phyloP scores from a whole-genome alignment of 768 basidiomycete species.

The Cyclocybe cylindracea region DNA sequence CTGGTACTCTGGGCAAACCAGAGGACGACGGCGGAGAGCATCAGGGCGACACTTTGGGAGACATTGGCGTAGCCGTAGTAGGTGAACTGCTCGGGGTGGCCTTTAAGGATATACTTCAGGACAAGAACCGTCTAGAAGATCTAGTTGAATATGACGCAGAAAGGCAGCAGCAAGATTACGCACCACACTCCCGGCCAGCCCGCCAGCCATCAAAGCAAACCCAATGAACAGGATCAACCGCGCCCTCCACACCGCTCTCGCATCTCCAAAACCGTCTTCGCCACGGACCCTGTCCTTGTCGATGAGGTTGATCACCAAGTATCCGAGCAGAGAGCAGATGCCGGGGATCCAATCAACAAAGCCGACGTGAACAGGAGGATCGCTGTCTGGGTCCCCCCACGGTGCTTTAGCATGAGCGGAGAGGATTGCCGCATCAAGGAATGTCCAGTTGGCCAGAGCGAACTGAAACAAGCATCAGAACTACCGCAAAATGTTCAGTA shows the following conservation, averaged over 20 bases:
- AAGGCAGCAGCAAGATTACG: conserved; percentile 32
- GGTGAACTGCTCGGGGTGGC: conserved; percentile 71
- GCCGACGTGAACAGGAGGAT: conserved; percentile 68
- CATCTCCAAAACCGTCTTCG: conserved; percentile 79
- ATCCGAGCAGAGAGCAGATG: conserved; percentile 88
- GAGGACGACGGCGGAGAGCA: conserved; percentile 83
- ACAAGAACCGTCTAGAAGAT: conserved; percentile 76
- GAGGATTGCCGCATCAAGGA: conserved; percentile 90
- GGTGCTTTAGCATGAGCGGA: conserved; percentile 85
- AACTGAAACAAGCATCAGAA: conserved; percentile 55
- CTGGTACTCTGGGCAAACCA: conserved; percentile 90
- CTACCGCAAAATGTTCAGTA: neutral
- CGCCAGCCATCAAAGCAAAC: conserved; percentile 97
- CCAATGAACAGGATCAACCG: conserved; percentile 90
- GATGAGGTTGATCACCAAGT: conserved; percentile 90
- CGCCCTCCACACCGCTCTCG: conserved; percentile 88
- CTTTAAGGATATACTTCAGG: conserved; percentile 83
- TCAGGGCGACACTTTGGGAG: conserved; percentile 85
- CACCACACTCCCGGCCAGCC: conserved; percentile 95
- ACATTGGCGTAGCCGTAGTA: conserved; percentile 97
- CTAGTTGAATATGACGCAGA: neutral
- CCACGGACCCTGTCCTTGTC: conserved; percentile 89
- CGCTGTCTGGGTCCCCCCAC: conserved; percentile 62
- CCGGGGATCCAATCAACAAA: conserved; percentile 99
- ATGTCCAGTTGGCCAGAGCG: conserved; percentile 92